phyloP scores from a whole-genome alignment of 2,329 filamentous ascomycete genomes.

The Curvularia hawaiiensis region DNA sequence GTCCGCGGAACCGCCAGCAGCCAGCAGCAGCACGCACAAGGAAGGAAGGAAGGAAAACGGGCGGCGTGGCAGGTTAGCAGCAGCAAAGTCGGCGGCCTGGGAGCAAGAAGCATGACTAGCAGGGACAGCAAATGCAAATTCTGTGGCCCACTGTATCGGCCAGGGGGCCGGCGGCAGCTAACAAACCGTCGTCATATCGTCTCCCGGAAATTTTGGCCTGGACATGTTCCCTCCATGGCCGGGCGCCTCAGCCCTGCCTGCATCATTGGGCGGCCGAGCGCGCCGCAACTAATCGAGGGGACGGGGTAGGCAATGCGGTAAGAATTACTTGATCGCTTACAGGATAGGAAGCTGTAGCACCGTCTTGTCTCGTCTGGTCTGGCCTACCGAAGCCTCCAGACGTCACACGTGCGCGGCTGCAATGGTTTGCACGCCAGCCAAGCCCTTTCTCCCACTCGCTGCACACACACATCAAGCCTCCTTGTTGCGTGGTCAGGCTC shows the following conservation, averaged over 20 bases:
- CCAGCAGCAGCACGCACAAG: neutral
- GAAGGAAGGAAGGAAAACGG: neutral
- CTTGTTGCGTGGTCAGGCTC: neutral
- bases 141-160: constrained; percentile 1
- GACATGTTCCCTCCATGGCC: constrained; percentile 7
- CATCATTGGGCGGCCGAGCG: neutral
- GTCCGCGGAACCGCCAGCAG: neutral
- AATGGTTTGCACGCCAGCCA: constrained; percentile 15
- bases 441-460: constrained; percentile 16
- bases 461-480: constrained; percentile 4
- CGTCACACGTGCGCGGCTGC: constrained; percentile 15
- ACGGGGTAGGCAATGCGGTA: constrained; percentile 17
- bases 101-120: neutral
- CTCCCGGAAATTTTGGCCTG: constrained; percentile 11
- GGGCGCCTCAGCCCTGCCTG: neutral
- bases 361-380: neutral
- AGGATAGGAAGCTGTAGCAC: neutral
- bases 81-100: neutral
- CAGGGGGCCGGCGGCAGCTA: constrained; percentile 7
- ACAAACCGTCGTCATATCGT: constrained; percentile 9
- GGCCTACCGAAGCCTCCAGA: constrained; percentile 14
- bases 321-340: constrained; percentile 9
- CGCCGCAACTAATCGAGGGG: neutral
- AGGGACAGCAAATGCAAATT: constrained; percentile 3
- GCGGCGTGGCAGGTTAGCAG: neutral